Evolutionary conservation across 2,329 filamentous ascomycete genomes (phyloP), one percentile per base, ranked within the genome.

Genomic region (Clonostachys chloroleuca): DNA sequence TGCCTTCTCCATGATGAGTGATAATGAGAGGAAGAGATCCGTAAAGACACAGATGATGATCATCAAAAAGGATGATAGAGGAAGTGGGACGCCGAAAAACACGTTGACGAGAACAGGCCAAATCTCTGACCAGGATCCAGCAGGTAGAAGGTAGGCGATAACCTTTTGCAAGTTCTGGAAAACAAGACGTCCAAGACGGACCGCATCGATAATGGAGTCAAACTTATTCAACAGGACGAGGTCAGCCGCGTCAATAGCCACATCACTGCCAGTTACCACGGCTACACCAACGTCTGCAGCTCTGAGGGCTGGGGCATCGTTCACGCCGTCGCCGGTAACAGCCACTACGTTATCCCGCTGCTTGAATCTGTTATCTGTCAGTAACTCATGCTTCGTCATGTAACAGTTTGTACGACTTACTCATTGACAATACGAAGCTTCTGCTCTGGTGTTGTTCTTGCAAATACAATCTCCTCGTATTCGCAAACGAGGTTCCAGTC

Each of bases 301-400:
- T 44, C 82, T 82, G 34, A 86, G 67, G 3, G 83, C 83, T 1
- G 83, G 83, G 0, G 81, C 83, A 50, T 86, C 83, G 48, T 86
- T 86, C 9, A 83, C 85, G 10, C 83, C 83, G 51, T 90, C 86
- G 33, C 86, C 86, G n/a, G 85, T 89, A 69, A 89, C 86, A 34
- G 83, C 85, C 12, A 81, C 84, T 2, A 77, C 78, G 30, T 81
- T 30, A 30, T 30, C 24, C 24, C 24, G 24, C 24, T 30, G 24
- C 24, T 30, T 30, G 24, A 30, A 30, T 10, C 24, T 30, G 8
- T 10, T 30, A 10, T 30, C 9, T 30, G 24, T 30, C 4, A 30
- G 24, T 30, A 30, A 30, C 8, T 30, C 24, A 10, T 30, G 24
- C 24, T 30, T 30, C 24, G 24, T 30, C 9, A 9, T 4, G 24